These are phyloP conservation scores for Obelidium mucronatum DNA, from an alignment of 192 early-diverging fungal genomes.

Conservation along the genomic window DNA sequence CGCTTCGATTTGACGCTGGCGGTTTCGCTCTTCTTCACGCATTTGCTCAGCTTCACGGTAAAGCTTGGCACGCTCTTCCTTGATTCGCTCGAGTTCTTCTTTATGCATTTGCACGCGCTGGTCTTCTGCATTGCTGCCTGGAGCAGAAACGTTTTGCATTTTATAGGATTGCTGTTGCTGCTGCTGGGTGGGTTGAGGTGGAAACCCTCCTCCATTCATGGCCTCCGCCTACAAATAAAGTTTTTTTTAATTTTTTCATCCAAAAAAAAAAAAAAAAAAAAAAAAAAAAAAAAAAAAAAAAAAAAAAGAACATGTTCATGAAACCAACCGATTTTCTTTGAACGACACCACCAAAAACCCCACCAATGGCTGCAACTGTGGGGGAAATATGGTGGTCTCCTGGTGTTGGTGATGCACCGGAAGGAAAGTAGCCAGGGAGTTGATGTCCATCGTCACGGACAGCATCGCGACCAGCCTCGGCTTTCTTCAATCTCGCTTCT, in stretches of 20 bases:
- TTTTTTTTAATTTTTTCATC: too few species aligned
- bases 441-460: neutral
- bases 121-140: neutral
- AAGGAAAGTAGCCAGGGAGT: slow-evolving; percentile 11
- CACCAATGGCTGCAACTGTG: slow-evolving; percentile 1
- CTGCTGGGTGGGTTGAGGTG: neutral
- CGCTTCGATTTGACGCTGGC: neutral
- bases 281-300: neutral
- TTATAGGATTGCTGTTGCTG: neutral
- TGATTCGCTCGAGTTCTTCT: slow-evolving; percentile 31
- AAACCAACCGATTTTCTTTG: neutral
- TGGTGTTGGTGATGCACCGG: neutral
- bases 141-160: neutral
- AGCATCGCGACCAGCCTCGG: slow-evolving; percentile 10
- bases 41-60: slow-evolving; percentile 8
- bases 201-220: neutral
- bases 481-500: slow-evolving; percentile 27
- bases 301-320: neutral
- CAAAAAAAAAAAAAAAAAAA: neutral
- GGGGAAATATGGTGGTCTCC: neutral
- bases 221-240: neutral
- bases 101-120: slow-evolving; percentile 26
- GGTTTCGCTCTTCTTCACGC: slow-evolving; percentile 13
- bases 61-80: slow-evolving; percentile 24
- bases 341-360: slow-evolving; percentile 5